Evolutionary conservation across 2,329 filamentous ascomycete genomes (phyloP), one percentile per base, ranked within the genome.

Genomic region (Diaporthe sp.): DNA sequence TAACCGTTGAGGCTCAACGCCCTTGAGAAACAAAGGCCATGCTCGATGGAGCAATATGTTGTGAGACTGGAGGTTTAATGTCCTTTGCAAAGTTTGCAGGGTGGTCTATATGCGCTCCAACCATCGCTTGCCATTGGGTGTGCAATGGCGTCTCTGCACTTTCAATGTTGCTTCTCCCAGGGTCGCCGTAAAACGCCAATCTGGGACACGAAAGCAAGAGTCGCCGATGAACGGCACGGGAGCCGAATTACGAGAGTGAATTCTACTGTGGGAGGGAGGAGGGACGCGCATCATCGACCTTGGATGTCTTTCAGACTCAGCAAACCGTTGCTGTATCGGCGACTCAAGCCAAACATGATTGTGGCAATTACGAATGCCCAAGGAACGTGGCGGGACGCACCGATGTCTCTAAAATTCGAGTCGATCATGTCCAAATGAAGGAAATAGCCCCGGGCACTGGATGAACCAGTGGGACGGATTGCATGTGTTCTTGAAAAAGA

Each of bases 1-100:
- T 70, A 31, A 55, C 65, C 65, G 65, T 70, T 70, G 65, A 70
- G 65, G 46, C 49, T 70, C 49, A 70, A 70, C 49, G 65, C 42
- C 49, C n/a, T 9, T 22, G 46, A 70, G 34, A 70, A 39, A 70
- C n/a, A 34, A 42, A n/a, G 28, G 31, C 65, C 42, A 55, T 31
- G 2, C 49, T 55, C 3, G 22, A 42, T 55, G 65, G 46, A 42
- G 65, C n/a, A 39, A 39, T 53, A 53, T 25, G 6, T 42, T 42
- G 34, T 9, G 31, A 9, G 17, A 8, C 10, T 39, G 19, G 57
- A 19, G 22, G 25, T 55, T 31, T 15, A 9, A 17, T 28, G 15
- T 31, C 31, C 53, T 55, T 8, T 55, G 53, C 53, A 61, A 12
- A 0, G 4, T 25, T 19, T 34, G 12, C 19, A 49, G 22, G 10